Evolutionary conservation across 805 yeast genomes (phyloP).

Genomic region (Yamadazyma kitorensis): DNA sequence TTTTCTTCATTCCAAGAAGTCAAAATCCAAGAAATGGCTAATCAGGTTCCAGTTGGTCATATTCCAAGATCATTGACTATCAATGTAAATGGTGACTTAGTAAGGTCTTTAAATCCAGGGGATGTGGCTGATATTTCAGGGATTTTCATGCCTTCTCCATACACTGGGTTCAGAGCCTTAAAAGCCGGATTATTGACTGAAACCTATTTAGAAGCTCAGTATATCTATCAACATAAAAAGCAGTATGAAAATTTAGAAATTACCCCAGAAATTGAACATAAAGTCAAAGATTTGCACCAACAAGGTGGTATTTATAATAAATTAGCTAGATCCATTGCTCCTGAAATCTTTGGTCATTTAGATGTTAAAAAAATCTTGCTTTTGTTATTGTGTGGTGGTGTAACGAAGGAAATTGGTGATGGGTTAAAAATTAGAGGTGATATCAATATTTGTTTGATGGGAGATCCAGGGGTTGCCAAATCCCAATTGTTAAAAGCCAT

Average conservation of each 20-base stretch:
- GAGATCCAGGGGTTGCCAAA: constrained; percentile 99
- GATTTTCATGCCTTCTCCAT: constrained; percentile 88
- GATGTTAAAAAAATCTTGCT: constrained; percentile 92
- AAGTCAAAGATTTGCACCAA: constrained; percentile 51
- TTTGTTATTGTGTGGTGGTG: constrained; percentile 88
- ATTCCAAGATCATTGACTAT: constrained; percentile 85
- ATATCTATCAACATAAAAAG: constrained; percentile 82
- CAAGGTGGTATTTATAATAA: constrained; percentile 75
- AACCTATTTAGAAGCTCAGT: constrained; percentile 87
- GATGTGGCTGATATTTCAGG: constrained; percentile 94
- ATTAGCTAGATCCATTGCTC: constrained; percentile 88
- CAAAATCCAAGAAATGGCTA: constrained; percentile 88
- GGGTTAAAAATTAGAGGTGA: constrained; percentile 98
- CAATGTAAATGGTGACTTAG: constrained; percentile 90
- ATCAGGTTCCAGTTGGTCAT: constrained; percentile 97
- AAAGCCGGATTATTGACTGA: constrained; percentile 93
- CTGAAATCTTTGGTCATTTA: constrained; percentile 91
- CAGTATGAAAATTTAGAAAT: constrained; percentile 69
- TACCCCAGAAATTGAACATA: constrained; percentile 52
- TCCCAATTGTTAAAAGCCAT: constrained; percentile 92
- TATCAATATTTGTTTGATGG: constrained; percentile 93
- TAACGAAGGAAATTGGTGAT: constrained; percentile 89
- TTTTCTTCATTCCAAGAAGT: constrained; percentile 95
- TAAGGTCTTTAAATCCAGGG: constrained; percentile 87
- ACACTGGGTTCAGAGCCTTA: constrained; percentile 91